Conservation (phyloP, 2,329 filamentous ascomycete genomes). For the Nigrospora sphaerica region DNA sequence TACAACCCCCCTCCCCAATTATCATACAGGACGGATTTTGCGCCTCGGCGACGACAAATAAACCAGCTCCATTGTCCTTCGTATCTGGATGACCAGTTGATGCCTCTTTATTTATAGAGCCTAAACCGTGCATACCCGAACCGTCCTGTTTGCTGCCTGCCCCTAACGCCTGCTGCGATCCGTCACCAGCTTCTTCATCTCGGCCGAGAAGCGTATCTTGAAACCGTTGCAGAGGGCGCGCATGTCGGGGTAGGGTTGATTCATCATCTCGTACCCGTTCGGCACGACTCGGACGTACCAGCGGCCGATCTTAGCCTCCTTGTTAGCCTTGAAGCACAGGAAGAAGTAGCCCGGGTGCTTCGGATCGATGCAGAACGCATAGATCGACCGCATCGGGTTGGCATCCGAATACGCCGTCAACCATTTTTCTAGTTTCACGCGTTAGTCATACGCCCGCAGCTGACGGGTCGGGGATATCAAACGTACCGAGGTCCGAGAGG, state of each 20-base stretch:
- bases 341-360: conserved; percentile 92
- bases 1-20: no score
- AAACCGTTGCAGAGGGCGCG: conserved; percentile 93
- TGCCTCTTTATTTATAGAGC: no score
- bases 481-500: conserved; percentile 76
- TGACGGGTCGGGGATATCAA: neutral
- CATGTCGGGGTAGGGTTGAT: conserved; percentile 90
- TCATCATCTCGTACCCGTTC: conserved; percentile 85
- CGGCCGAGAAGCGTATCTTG: conserved; percentile 69
- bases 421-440: conserved; percentile 67
- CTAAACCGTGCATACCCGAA: no score
- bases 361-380: conserved; percentile 90
- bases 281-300: conserved; percentile 90
- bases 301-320: conserved; percentile 62
- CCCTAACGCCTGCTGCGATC: no score
- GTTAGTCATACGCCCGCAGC: conserved; percentile 11
- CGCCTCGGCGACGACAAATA: no score
- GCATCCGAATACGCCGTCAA: conserved; percentile 92
- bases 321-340: conserved; percentile 91
- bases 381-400: conserved; percentile 88
- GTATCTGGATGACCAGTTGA: no score
- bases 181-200: conserved; percentile 53
- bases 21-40: no score
- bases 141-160: no score
- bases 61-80: no score